A percentile compares a stretch with the other conserved stretches of the same genome.
Evolutionary conservation across 192 early-diverging fungal genomes (phyloP).

Genomic region (Lunasporangiospora selenospora): DNA sequence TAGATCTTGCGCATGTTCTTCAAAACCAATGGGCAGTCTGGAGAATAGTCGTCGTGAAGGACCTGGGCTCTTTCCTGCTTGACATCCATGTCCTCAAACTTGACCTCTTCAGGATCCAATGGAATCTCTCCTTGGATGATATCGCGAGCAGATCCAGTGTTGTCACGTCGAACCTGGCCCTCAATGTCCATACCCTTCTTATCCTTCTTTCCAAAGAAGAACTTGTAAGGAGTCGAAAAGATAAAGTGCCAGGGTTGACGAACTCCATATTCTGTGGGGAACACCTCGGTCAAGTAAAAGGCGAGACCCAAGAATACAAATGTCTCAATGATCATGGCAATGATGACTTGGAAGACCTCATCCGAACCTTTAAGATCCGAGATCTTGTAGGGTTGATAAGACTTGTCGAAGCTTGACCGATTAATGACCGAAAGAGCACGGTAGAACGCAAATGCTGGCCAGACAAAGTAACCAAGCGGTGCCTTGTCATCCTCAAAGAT

Average conservation of each 20-base stretch:
- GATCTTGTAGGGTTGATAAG: slow-evolving; percentile 58
- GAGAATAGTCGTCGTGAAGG: slow-evolving; percentile 38
- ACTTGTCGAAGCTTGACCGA: slow-evolving; percentile 47
- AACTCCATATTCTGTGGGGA: slow-evolving; percentile 72
- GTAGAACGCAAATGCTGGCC: slow-evolving; percentile 81
- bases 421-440: slow-evolving; percentile 62
- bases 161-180: slow-evolving; percentile 19
- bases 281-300: slow-evolving; percentile 52
- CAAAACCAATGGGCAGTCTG: slow-evolving; percentile 60
- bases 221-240: slow-evolving; percentile 41
- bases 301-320: slow-evolving; percentile 57
- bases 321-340: slow-evolving; percentile 58
- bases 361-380: slow-evolving; percentile 56
- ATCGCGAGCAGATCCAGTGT: slow-evolving; percentile 17
- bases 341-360: slow-evolving; percentile 62
- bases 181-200: slow-evolving; percentile 10
- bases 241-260: slow-evolving; percentile 69
- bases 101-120: slow-evolving; percentile 48
- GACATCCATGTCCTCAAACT: slow-evolving; percentile 71
- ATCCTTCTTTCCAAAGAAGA: slow-evolving; percentile 28
- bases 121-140: slow-evolving; percentile 41
- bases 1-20: slow-evolving; percentile 67
- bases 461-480: slow-evolving; percentile 60
- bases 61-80: slow-evolving; percentile 64
- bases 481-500: slow-evolving; percentile 48